Conservation (phyloP, 2,329 filamentous ascomycete genomes). For the Trichoderma atrobrunneum region DNA sequence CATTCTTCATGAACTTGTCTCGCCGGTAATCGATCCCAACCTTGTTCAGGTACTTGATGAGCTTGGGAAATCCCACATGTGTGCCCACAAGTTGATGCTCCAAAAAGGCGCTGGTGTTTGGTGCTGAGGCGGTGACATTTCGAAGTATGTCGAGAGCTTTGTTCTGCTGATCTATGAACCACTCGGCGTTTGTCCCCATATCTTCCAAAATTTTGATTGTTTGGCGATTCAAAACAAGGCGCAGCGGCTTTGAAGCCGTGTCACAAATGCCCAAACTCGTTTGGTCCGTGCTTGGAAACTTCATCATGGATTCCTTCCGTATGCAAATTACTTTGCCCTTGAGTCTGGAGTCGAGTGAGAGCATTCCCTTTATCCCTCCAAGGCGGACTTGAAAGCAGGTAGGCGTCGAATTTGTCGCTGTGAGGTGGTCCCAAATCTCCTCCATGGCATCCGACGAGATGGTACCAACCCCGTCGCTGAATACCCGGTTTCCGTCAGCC, state of each 20-base stretch:
- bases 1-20: slow-evolving; percentile 67
- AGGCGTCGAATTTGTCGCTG: slow-evolving; percentile 46
- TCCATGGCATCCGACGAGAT: slow-evolving; percentile 61
- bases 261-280: slow-evolving; percentile 70
- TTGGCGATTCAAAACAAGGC: slow-evolving; percentile 71
- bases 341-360: slow-evolving; percentile 64
- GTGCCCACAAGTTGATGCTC: slow-evolving; percentile 60
- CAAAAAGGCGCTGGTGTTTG: slow-evolving; percentile 66
- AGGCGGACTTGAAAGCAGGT: slow-evolving; percentile 74
- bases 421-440: slow-evolving; percentile 57
- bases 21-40: slow-evolving; percentile 63
- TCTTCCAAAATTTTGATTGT: slow-evolving; percentile 87
- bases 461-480: slow-evolving; percentile 78
- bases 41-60: slow-evolving; percentile 58
- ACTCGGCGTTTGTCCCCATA: slow-evolving; percentile 55
- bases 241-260: slow-evolving; percentile 62
- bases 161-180: slow-evolving; percentile 64
- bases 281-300: slow-evolving; percentile 60
- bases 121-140: slow-evolving; percentile 53
- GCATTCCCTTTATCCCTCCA: slow-evolving; percentile 74
- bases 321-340: slow-evolving; percentile 58
- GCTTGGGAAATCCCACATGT: slow-evolving; percentile 55
- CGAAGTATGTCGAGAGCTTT: slow-evolving; percentile 60
- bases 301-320: slow-evolving; percentile 71
- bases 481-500: slow-evolving; percentile 51